Conservation (phyloP, 306 rosid genomes). For the Aeschynomene evenia region DNA sequence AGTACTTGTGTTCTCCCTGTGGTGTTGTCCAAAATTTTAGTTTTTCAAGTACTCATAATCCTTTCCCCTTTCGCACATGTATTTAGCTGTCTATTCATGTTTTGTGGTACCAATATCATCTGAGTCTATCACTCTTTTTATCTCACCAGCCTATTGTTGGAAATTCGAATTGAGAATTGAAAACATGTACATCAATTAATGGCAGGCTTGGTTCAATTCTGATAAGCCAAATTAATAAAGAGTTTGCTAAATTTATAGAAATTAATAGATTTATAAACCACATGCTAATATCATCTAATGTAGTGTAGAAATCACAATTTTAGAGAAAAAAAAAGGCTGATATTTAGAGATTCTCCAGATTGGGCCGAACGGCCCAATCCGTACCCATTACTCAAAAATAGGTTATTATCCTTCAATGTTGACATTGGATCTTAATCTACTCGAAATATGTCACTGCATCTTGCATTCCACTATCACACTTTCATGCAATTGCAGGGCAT, state of each 20-base stretch:
- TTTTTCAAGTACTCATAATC: background rate
- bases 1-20: constrained; percentile 5
- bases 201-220: no score
- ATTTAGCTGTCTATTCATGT: background rate
- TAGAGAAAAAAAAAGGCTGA: no score
- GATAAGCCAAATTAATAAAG: no score
- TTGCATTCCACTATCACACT: no score
- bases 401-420: background rate
- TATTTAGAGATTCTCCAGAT: background rate
- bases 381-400: background rate
- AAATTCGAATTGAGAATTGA: background rate
- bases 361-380: background rate
- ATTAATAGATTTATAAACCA: no score
- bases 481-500: no score
- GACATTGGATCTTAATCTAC: background rate
- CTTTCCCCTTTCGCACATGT: background rate
- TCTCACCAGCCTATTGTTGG: background rate
- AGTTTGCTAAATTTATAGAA: no score
- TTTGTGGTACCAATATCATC: background rate
- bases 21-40: background rate
- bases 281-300: no score
- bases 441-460: no score
- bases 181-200: background rate
- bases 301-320: no score
- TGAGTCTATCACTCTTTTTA: background rate